Conservation (phyloP, 257 asterid genomes). For the Solanum lycopersicoides region DNA sequence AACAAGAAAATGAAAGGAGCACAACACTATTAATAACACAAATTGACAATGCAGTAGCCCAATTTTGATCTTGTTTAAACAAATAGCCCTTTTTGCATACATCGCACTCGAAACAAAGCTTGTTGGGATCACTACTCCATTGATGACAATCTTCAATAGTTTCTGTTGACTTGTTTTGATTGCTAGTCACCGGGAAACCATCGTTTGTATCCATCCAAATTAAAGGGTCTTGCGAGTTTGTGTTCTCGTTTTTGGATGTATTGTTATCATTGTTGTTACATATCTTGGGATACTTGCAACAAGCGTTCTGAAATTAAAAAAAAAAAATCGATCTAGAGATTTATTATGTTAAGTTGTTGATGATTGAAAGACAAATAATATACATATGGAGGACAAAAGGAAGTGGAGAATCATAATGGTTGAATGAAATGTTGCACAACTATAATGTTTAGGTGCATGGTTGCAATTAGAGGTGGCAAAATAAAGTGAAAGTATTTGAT, state of each 20-base stretch:
- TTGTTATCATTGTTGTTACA: background rate
- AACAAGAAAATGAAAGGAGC: background rate
- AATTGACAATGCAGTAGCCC: background rate
- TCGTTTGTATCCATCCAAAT: background rate
- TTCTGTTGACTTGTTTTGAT: background rate
- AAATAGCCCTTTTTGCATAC: background rate
- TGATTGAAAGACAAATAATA: background rate
- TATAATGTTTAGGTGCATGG: background rate
- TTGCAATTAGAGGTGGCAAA: background rate
- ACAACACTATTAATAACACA: background rate
- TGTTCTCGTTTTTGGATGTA: background rate
- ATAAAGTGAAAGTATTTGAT: background rate
- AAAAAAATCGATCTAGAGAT: background rate
- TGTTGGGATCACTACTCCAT: background rate
- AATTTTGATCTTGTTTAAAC: background rate
- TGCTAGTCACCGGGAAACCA: background rate
- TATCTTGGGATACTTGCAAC: background rate
- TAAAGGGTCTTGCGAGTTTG: background rate
- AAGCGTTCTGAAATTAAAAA: background rate
- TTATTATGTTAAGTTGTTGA: background rate
- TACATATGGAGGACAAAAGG: background rate
- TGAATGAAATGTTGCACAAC: background rate
- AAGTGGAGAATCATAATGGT: background rate
- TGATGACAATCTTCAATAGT: background rate
- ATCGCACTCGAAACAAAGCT: background rate